Percentiles rank a stretch among this genome's conserved stretches.
Evolutionary conservation across 768 basidiomycete genomes (phyloP).

Genomic region (Mycena amicta): DNA sequence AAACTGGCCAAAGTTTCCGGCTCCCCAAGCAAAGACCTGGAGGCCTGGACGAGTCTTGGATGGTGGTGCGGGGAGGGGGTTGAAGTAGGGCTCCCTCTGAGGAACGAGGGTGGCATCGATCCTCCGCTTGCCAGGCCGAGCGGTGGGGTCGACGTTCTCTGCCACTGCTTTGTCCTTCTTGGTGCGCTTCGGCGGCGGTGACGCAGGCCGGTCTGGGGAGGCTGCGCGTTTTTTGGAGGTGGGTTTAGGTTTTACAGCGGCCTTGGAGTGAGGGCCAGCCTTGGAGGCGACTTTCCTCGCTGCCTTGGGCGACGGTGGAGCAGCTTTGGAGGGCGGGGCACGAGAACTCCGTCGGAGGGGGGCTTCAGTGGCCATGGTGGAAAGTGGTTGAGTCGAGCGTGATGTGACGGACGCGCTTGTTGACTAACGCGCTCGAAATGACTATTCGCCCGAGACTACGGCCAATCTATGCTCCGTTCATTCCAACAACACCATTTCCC

Average conservation of each 20-base stretch:
- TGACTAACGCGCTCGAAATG: neutral
- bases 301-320: constrained; percentile 24
- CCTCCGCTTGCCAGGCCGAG: constrained; percentile 31
- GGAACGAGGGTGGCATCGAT: constrained; percentile 35
- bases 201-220: constrained; percentile 46
- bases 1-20: constrained; percentile 94
- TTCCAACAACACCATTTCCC: constrained; percentile 13
- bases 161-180: constrained; percentile 30
- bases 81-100: constrained; percentile 61
- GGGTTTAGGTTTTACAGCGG: constrained; percentile 35
- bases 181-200: constrained; percentile 55
- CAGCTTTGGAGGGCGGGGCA: constrained; percentile 48
- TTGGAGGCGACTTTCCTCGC: constrained; percentile 40
- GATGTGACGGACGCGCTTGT: constrained; percentile 8
- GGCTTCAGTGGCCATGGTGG: constrained; percentile 28
- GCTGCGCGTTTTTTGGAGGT: constrained; percentile 52
- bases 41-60: constrained; percentile 63
- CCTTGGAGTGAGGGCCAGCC: constrained; percentile 33
- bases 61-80: constrained; percentile 63
- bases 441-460: constrained; percentile 6
- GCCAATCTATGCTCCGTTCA: constrained; percentile 8
- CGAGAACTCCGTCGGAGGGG: constrained; percentile 57
- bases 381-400: neutral
- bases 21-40: constrained; percentile 85
- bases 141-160: constrained; percentile 48